Percentiles rank a stretch among this genome's conserved stretches.
Evolutionary conservation across 2,329 filamentous ascomycete species (phyloP).

Genomic region (Dactylella cylindrospora): DNA sequence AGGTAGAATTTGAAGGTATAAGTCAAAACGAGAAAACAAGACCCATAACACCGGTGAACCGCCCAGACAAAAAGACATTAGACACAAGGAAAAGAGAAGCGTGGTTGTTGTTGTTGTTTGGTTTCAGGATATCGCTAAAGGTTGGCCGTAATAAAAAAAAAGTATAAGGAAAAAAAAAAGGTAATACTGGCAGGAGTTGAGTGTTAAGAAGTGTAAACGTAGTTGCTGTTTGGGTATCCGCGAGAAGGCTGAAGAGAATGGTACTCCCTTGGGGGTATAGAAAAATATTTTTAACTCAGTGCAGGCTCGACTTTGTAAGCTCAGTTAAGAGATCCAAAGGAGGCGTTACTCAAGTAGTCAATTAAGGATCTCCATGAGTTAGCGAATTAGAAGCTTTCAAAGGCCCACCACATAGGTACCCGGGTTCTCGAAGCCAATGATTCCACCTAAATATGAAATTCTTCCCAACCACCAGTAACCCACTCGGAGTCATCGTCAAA

Average conservation of each 20-base stretch:
- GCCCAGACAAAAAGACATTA: constrained; percentile 33
- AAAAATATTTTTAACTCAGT: constrained; percentile 16
- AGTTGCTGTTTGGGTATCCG: constrained; percentile 29
- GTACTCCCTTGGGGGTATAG: constrained; percentile 17
- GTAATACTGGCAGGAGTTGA: constrained; percentile 14
- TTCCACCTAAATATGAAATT: constrained; percentile 45
- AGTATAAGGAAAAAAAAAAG: constrained; percentile 20
- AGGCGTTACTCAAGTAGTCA: constrained; percentile 6
- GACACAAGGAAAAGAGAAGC: constrained; percentile 42
- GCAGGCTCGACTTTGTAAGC: constrained; percentile 23
- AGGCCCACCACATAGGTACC: constrained; percentile 55
- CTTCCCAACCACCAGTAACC: constrained; percentile 85
- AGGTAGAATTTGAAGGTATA: constrained; percentile 34
- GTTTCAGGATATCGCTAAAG: constrained; percentile 34
- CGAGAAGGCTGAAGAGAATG: constrained; percentile 26
- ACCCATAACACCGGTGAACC: constrained; percentile 42
- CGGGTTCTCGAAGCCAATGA: constrained; percentile 46
- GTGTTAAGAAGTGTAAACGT: constrained; percentile 32
- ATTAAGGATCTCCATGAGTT: constrained; percentile 11
- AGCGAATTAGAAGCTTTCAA: constrained; percentile 55
- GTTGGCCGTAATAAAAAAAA: constrained; percentile 36
- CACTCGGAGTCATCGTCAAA: constrained; percentile 68
- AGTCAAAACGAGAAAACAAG: constrained; percentile 25
- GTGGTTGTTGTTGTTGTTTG: constrained; percentile 28
- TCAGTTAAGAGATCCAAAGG: constrained; percentile 5